A percentile compares a stretch with the other conserved stretches of the same genome.
Evolutionary conservation across 257 asterid genomes (phyloP).

Genomic region (Nicotiana knightiana): DNA sequence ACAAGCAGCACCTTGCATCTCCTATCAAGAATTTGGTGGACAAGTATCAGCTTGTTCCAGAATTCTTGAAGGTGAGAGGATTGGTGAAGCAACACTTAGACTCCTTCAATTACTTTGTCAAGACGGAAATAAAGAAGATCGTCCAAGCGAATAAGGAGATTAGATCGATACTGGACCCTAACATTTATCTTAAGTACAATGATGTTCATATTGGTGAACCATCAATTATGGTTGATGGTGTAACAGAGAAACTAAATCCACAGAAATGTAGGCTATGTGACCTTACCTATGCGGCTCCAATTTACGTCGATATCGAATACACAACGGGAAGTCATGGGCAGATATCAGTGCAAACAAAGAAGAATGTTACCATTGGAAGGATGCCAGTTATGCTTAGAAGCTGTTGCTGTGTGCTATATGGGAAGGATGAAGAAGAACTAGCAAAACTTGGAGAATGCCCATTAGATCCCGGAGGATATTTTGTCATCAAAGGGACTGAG

Average conservation of each 20-base stretch:
- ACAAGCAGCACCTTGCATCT: conserved; percentile 55
- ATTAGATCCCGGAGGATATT: conserved; percentile 96
- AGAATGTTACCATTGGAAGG: conserved; percentile 52
- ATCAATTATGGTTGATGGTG: conserved; percentile 24
- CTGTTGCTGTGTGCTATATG: conserved; percentile 53
- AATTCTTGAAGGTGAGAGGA: conserved; percentile 85
- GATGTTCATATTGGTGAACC: conserved; percentile 46
- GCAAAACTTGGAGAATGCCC: conserved; percentile 94
- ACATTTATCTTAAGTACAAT: conserved; percentile 25
- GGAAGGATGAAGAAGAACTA: conserved; percentile 87
- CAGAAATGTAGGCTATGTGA: conserved; percentile 77
- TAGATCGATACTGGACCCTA: conserved; percentile 35
- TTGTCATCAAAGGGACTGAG: conserved; percentile 82
- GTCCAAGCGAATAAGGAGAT: conserved; percentile 54
- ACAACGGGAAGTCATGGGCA: conserved; percentile 34
- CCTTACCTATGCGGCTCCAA: conserved; percentile 86
- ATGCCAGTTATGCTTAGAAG: conserved; percentile 97
- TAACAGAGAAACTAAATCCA: conserved; percentile 48
- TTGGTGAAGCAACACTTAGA: conserved; percentile 92
- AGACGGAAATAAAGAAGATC: conserved; percentile 58
- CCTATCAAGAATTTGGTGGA: conserved; percentile 62
- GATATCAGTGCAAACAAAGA: conserved; percentile 25
- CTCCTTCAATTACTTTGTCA: conserved; percentile 73
- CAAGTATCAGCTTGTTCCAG: conserved; percentile 75
- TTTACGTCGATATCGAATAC: conserved; percentile 49